Evolutionary conservation across 805 yeast species (phyloP).

Genomic region (Komagataella populi): DNA sequence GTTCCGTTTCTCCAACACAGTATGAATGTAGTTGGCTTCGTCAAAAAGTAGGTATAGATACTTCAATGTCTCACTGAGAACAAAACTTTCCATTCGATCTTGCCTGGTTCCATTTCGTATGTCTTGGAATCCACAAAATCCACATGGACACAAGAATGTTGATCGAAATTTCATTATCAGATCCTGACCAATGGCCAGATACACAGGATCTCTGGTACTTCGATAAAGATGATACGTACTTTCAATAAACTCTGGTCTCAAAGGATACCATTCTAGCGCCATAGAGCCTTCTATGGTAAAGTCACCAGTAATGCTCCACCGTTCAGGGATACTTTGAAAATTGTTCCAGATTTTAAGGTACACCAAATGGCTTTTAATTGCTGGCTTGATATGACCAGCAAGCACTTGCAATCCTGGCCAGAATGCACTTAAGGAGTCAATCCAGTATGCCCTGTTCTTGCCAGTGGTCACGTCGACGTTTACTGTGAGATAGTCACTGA

Average conservation of each 20-base stretch:
- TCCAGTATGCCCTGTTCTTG: constrained; percentile 42
- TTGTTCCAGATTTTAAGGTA: constrained; percentile 69
- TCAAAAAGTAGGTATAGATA: constrained; percentile 74
- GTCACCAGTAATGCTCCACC: constrained; percentile 47
- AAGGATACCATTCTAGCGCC: constrained; percentile 78
- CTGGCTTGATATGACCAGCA: constrained; percentile 60
- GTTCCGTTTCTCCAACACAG: constrained; percentile 18
- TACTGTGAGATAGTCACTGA: constrained; percentile 32
- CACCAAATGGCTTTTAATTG: constrained; percentile 44
- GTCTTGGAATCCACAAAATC: constrained; percentile 68
- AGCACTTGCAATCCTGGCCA: constrained; percentile 79
- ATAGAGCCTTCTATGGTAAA: constrained; percentile 22
- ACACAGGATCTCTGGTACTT: constrained; percentile 81
- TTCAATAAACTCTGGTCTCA: constrained; percentile 86
- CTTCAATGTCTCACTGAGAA: constrained; percentile 75
- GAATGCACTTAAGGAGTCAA: constrained; percentile 79
- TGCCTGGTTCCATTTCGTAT: constrained; percentile 47
- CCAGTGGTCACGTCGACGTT: constrained; percentile 50
- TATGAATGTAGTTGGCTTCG: constrained; percentile 37
- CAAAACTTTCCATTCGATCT: constrained; percentile 87
- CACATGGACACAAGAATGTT: constrained; percentile 51
- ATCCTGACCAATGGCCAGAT: constrained; percentile 59
- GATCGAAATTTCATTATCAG: constrained; percentile 41
- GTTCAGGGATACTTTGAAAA: constrained; percentile 75
- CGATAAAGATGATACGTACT: constrained; percentile 73